phyloP scores from a whole-genome alignment of 2,329 filamentous ascomycete genomes.

The Ophiosphaerella narmari region DNA sequence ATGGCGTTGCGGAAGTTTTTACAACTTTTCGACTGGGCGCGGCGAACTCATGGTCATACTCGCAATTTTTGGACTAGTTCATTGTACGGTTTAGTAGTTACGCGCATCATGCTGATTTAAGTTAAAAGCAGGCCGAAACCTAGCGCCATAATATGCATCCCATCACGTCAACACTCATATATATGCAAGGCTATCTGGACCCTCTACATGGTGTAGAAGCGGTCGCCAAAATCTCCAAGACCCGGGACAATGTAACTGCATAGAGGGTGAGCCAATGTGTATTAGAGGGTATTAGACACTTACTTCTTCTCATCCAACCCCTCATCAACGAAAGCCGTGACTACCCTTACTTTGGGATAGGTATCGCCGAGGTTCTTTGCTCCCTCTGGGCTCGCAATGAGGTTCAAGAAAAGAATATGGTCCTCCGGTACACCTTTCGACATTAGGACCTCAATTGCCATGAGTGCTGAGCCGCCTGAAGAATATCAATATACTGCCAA shows the following conservation, averaged over 20 bases:
- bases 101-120: background rate
- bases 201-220: conserved; percentile 85
- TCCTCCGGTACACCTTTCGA: conserved; percentile 91
- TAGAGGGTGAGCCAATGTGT: conserved; percentile 9
- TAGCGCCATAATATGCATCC: conserved; percentile 10
- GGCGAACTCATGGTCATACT: background rate
- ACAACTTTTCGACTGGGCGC: background rate
- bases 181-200: background rate
- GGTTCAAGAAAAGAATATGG: conserved; percentile 91
- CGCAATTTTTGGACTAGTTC: background rate
- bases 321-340: conserved; percentile 94
- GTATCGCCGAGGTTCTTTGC: conserved; percentile 85
- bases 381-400: conserved; percentile 96
- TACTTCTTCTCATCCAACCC: conserved; percentile 98
- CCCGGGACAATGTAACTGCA: conserved; percentile 91
- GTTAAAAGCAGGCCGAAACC: conserved; percentile 8
- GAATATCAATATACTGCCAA: conserved; percentile 7
- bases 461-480: conserved; percentile 87
- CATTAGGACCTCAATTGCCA: conserved; percentile 94
- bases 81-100: background rate
- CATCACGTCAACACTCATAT: background rate
- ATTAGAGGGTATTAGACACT: conserved; percentile 38
- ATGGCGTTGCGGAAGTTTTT: conserved; percentile 1
- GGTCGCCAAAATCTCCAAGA: conserved; percentile 91
- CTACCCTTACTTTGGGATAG: conserved; percentile 86